These are phyloP conservation scores for Wickerhamiella dianesei DNA, from an alignment of 805 yeast species.

Conservation along the genomic window DNA sequence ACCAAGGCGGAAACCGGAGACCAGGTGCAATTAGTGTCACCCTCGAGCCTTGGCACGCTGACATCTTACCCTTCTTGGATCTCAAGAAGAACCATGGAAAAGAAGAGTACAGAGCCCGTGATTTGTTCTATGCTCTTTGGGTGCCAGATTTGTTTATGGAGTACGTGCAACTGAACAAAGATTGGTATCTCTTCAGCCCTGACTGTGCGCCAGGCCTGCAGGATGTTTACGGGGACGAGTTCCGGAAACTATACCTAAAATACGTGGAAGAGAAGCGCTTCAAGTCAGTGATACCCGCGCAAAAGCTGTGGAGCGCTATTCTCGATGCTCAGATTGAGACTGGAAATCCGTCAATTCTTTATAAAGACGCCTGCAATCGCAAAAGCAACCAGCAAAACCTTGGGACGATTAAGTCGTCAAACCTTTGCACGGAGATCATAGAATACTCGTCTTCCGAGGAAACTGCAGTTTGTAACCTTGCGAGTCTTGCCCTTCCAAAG, in stretches of 20 bases:
- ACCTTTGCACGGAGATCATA: slow-evolving; percentile 81
- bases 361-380: slow-evolving; percentile 80
- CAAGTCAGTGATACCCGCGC: slow-evolving; percentile 53
- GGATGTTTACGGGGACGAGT: slow-evolving; percentile 70
- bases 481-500: slow-evolving; percentile 77
- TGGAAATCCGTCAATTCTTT: slow-evolving; percentile 87
- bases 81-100: slow-evolving; percentile 85
- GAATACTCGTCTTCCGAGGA: slow-evolving; percentile 79
- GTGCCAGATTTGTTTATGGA: slow-evolving; percentile 86
- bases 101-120: slow-evolving; percentile 84
- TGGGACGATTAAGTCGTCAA: slow-evolving; percentile 83
- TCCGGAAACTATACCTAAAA: slow-evolving; percentile 47
- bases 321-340: slow-evolving; percentile 86
- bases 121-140: slow-evolving; percentile 85
- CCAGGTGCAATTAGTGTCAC: slow-evolving; percentile 94
- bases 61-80: slow-evolving; percentile 67
- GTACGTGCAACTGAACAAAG: slow-evolving; percentile 56
- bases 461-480: slow-evolving; percentile 87
- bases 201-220: slow-evolving; percentile 69
- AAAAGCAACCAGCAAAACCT: slow-evolving; percentile 81
- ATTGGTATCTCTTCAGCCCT: slow-evolving; percentile 83
- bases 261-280: slow-evolving; percentile 60
- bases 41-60: slow-evolving; percentile 93
- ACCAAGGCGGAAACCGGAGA: slow-evolving; percentile 92
- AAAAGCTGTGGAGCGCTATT: slow-evolving; percentile 73